Conservation (phyloP, 2,329 filamentous ascomycete species). For the Onygena corvina region DNA sequence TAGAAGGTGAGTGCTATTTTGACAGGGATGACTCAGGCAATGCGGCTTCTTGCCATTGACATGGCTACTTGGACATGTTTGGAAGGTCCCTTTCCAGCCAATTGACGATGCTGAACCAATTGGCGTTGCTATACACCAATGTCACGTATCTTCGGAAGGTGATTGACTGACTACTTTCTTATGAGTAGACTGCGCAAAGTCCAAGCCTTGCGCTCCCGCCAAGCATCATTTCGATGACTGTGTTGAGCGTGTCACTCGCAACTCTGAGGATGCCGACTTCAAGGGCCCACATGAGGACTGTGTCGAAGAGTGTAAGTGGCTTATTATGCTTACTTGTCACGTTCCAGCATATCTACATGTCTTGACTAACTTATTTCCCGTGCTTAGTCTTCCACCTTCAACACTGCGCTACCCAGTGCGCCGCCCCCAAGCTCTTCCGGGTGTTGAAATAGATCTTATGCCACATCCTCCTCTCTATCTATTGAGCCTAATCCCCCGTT, state of each 20-base stretch:
- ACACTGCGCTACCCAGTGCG: slow-evolving; percentile 86
- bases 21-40: background rate
- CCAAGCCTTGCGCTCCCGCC: slow-evolving; percentile 66
- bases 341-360: too few relatives aligned
- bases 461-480: background rate
- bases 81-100: too few relatives aligned
- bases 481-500: background rate
- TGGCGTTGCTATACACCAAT: too few relatives aligned
- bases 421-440: slow-evolving; percentile 84
- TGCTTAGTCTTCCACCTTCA: slow-evolving; percentile 94
- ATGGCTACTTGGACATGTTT: too few relatives aligned
- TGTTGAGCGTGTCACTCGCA: slow-evolving; percentile 74
- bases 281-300: slow-evolving; percentile 81
- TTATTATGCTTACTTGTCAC: slow-evolving; percentile 9
- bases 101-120: slow-evolving; percentile 3
- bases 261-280: slow-evolving; percentile 56
- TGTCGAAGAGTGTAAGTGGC: slow-evolving; percentile 89
- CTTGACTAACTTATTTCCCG: background rate
- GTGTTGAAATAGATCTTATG: slow-evolving; percentile 7
- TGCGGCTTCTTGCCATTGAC: too few relatives aligned
- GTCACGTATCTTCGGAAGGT: background rate
- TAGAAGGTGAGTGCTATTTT: slow-evolving; percentile 61
- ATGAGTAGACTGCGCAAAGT: slow-evolving; percentile 69
- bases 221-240: slow-evolving; percentile 99
- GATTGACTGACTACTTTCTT: background rate